A percentile compares a stretch with the other conserved stretches of the same genome.
Evolutionary conservation across 192 early-diverging fungal genomes (phyloP).

Genomic region (Lobosporangium transversale): DNA sequence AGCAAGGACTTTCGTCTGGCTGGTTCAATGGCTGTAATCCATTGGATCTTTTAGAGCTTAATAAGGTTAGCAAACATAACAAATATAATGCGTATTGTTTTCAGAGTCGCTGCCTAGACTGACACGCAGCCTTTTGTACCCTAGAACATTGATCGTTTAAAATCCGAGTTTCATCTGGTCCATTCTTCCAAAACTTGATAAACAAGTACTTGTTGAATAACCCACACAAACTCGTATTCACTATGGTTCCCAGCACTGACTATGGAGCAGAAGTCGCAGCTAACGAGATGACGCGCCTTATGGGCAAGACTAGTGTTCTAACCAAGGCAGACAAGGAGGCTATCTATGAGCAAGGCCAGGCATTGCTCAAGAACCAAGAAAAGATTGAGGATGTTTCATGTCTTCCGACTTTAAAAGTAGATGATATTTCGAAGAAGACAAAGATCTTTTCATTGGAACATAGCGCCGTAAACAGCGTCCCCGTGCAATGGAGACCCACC

Average conservation of each 20-base stretch:
- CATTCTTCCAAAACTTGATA: slow-evolving; percentile 80
- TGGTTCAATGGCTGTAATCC: slow-evolving; percentile 93
- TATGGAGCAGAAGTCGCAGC: slow-evolving; percentile 67
- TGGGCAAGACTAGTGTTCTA: slow-evolving; percentile 66
- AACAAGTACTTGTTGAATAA: slow-evolving; percentile 85
- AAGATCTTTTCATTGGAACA: slow-evolving; percentile 69
- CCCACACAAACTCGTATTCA: slow-evolving; percentile 77
- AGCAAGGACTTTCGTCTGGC: slow-evolving; percentile 77
- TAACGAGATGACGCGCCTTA: slow-evolving; percentile 75
- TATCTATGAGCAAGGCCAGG: slow-evolving; percentile 73
- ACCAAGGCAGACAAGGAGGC: slow-evolving; percentile 63
- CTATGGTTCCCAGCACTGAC: slow-evolving; percentile 81
- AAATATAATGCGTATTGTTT: too few species aligned
- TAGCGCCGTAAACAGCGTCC: slow-evolving; percentile 54
- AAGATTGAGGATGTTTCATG: slow-evolving; percentile 78
- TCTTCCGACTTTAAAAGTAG: slow-evolving; percentile 82
- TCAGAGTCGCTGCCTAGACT: too few species aligned
- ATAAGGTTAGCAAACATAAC: too few species aligned
- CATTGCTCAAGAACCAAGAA: slow-evolving; percentile 76
- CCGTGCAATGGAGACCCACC: slow-evolving; percentile 81
- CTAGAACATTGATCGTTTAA: slow-evolving; percentile 76
- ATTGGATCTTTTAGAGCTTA: slow-evolving; percentile 81
- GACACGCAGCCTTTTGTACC: slow-evolving; percentile 1
- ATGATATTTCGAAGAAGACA: slow-evolving; percentile 74
- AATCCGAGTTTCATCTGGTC: slow-evolving; percentile 62